Base-by-base conservation (phyloP, 169 alveolate species). In the Babesia bovis region DNA sequence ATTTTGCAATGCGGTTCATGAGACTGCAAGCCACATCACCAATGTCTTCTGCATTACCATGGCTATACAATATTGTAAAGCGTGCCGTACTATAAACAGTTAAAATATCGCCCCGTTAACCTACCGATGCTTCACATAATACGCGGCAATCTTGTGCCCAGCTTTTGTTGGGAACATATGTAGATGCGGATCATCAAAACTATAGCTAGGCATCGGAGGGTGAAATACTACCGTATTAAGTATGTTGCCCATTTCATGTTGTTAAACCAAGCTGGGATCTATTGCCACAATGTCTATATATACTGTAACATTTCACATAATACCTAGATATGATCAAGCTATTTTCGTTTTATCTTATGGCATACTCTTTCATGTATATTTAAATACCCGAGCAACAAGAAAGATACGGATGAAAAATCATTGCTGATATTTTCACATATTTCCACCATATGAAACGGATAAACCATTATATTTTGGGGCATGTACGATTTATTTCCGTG, bases 31-130 rank as follows among this genome's bases (percentile, higher is more conserved):
- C 35, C 19, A 89, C 79, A 61, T 78, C 87, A 21, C 95, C 95
- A 40, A 93, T 73, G 58, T 93, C 97, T 82, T 93, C 97, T 2
- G 96, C 96, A 84, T 93, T 93, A 7, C 94, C 96, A 70, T 93
- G 97, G 73, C 94, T 90, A 82, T 90, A 93, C 33, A 93, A 65
- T 25, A 93, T 36, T 21, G 97, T 93, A 52, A 87, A 72, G 36
- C 56, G 57, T 17, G 92, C 93, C 28, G 55, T 49, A 41, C 92
- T 90, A 86, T 21, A 45, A 21, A 13, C 3, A 0, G 1, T 42
- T 13, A n/a, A 59, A 28, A 21, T 10, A 7, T 17, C 36, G n/a
- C 23, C 4, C 21, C 33, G 3, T 15, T 3, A 19, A n/a, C 5
- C 55, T 19, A 81, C 88, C 84, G 58, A 40, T 81, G 84, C 63